Base-by-base conservation (phyloP, 805 yeast genomes). In the Maudiozyma pseudohumilis region DNA sequence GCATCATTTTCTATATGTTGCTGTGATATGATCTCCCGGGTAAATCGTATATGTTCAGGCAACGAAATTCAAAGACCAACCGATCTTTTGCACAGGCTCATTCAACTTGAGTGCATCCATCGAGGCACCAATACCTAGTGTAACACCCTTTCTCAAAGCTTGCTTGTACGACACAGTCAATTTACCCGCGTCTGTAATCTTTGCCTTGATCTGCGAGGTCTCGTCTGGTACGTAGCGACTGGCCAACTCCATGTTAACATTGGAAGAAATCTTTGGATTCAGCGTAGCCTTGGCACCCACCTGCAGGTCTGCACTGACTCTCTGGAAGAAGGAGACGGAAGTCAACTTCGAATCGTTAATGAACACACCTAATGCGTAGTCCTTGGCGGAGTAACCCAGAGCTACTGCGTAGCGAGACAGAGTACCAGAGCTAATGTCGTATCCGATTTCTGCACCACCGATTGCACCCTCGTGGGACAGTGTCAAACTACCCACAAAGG, bases 241-340 rank as follows among this genome's bases (percentile, higher is more conserved):
- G 55, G 96, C 97, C 49, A 88, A 82, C 75, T 92, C 98, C 57
- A 92, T 78, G 59, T 81, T 85, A 55, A 88, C 96, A 59, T 87
- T 75, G 35, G 81, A 64, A 44, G 60, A 60, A 33, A 75, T 62
- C 65, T 76, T 74, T 47, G 95, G 78, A 71, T 87, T 95, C 78
- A 89, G 85, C 50, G 92, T 79, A 57, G 96, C 95, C 75, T 84
- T 88, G 59, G 96, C 95, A 72, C 96, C 98, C 56, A 87, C 95
- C 76, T 92, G 96, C 54, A 89, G 85, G 54, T 70, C 66, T 50
- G 94, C 84, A 55, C 87, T 76, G 47, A 92, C 94, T 68, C 76
- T 82, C 80, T 92, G 96, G 86, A 78, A 92, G 79, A 88, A 87
- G 53, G 95, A 89, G 54, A 96, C 96, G 45, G 94, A 72, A 74